Percentiles rank a stretch among this genome's conserved stretches.
These are phyloP conservation scores for Colletotrichum navitas DNA, from an alignment of 2,329 filamentous ascomycete genomes.

Conservation along the genomic window DNA sequence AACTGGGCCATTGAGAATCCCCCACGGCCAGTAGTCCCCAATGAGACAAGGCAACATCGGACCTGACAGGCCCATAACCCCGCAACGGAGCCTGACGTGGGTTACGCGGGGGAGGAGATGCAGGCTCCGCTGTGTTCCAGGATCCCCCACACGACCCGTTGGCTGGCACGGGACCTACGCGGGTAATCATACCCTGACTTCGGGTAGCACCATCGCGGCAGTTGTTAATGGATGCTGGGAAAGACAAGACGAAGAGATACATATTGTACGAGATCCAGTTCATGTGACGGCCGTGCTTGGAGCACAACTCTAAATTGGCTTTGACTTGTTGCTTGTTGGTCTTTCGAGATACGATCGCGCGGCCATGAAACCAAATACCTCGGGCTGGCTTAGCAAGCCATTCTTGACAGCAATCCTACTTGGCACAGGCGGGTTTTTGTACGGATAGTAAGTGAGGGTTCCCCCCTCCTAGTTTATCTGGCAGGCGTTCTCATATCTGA, in stretches of 20 bases:
- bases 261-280: background rate
- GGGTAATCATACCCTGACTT: slow-evolving; percentile 25
- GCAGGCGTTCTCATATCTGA: background rate
- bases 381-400: slow-evolving; percentile 52
- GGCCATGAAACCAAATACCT: slow-evolving; percentile 33
- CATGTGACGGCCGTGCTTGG: background rate
- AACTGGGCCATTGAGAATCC: background rate
- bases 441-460: slow-evolving; percentile 51
- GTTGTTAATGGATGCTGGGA: background rate
- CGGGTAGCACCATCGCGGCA: background rate
- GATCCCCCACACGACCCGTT: slow-evolving; percentile 11
- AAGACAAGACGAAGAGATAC: background rate
- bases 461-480: background rate
- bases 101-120: slow-evolving; percentile 29
- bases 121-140: background rate
- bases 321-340: background rate
- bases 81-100: slow-evolving; percentile 15
- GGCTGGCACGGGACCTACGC: slow-evolving; percentile 26
- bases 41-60: background rate
- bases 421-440: slow-evolving; percentile 56
- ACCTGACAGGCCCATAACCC: slow-evolving; percentile 9
- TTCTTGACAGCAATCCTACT: slow-evolving; percentile 55
- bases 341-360: background rate
- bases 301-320: too few species aligned
- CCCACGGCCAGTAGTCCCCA: background rate